Base-by-base conservation (phyloP, 1,284 basidiomycete genomes). In the Sanghuangporus sanghuang region DNA sequence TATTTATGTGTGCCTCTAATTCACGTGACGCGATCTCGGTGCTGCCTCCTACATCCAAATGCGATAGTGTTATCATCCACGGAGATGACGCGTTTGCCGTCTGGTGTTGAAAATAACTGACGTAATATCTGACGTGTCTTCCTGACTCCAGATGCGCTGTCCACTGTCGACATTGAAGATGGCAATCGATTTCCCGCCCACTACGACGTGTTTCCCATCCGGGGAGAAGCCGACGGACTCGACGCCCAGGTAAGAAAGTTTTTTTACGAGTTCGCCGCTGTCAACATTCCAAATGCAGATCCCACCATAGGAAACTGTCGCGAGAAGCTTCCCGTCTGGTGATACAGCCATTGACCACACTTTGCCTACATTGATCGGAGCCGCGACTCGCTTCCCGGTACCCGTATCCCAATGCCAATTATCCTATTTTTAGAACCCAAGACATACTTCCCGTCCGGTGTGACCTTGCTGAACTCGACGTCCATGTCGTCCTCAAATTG, bases 271-370 rank as follows among this genome's bases (percentile, higher is more conserved):
- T 3, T 44, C 42, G 3, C 42, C 27, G n/a, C 54, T 56, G 11
- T 56, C 32, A 8, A 38, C 32, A 12, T 56, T 35, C 42, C 42
- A 8, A 39, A 39, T n/a, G n/a, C n/a, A n/a, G n/a, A n/a, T n/a
- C n/a, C n/a, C n/a, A n/a, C n/a, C n/a, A n/a, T n/a, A n/a, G n/a
- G n/a, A n/a, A n/a, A n/a, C n/a, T 11, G 57, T 14, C 8, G 35
- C 23, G 8, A 55, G 18, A 21, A 32, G 35, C 14, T 36, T 55
- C 36, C 54, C 54, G 16, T 55, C 54, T 3, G 54, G 32, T 1
- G 36, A 14, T 2, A 38, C 2, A n/a, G 27, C 68, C 90, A 1
- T 96, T n/a, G n/a, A n/a, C 85, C 9, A 98, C 93, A 0, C n/a
- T n/a, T 91, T 95, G 23, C 2, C 14, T 18, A 12, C 27, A 32